phyloP scores from a whole-genome alignment of 805 yeast genomes.

The Metschnikowia vanudenii region DNA sequence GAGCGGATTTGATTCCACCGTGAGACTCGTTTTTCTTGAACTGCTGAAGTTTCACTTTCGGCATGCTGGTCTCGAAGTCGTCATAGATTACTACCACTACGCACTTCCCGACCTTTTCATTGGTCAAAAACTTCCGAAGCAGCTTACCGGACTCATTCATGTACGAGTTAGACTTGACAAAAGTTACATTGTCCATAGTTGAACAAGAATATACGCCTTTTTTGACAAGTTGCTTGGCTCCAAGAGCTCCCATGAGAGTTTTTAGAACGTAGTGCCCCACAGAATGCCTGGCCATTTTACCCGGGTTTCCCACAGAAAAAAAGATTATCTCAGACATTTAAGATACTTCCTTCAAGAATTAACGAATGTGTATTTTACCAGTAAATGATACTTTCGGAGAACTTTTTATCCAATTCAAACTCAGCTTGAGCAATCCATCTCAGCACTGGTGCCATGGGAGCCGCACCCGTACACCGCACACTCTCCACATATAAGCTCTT shows the following conservation, averaged over 20 bases:
- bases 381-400: no score
- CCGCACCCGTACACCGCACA: background rate
- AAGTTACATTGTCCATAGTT: conserved; percentile 22
- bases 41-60: conserved; percentile 28
- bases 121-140: conserved; percentile 25
- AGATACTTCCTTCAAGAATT: background rate
- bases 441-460: no score
- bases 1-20: conserved; percentile 35
- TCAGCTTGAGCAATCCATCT: no score
- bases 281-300: conserved; percentile 39
- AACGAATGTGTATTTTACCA: background rate
- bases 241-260: conserved; percentile 25
- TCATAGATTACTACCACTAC: conserved; percentile 33
- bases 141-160: conserved; percentile 42
- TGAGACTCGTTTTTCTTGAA: conserved; percentile 40
- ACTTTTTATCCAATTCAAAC: no score
- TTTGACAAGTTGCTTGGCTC: conserved; percentile 30
- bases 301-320: conserved; percentile 42
- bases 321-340: conserved; percentile 16
- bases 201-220: conserved; percentile 31
- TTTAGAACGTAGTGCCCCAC: conserved; percentile 37
- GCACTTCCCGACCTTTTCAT: conserved; percentile 18
- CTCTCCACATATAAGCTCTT: background rate
- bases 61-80: conserved; percentile 38
- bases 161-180: conserved; percentile 37